phyloP scores from a whole-genome alignment of 2,329 filamentous ascomycete genomes.

The Aspergillus proliferans region DNA sequence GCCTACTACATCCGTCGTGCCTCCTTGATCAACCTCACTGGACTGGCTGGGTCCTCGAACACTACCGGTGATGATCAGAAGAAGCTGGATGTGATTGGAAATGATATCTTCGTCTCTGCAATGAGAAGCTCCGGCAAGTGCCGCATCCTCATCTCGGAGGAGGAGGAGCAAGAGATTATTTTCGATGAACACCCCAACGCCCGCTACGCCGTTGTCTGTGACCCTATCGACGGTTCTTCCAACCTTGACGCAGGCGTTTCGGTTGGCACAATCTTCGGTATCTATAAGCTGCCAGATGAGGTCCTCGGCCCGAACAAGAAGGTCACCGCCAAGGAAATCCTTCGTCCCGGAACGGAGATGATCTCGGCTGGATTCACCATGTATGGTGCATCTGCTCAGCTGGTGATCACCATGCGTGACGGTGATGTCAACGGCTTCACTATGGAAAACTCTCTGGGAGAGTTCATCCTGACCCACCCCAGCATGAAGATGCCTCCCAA shows the following conservation, averaged over 20 bases:
- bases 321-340: constrained; percentile 63
- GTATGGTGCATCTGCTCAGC: constrained; percentile 94
- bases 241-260: constrained; percentile 97
- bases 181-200: constrained; percentile 69
- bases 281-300: constrained; percentile 81
- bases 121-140: constrained; percentile 92
- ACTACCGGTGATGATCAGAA: constrained; percentile 97
- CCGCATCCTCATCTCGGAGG: constrained; percentile 90
- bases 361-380: constrained; percentile 98
- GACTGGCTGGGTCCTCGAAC: constrained; percentile 90
- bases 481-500: constrained; percentile 79
- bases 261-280: constrained; percentile 92
- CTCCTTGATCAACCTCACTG: constrained; percentile 89
- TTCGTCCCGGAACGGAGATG: constrained; percentile 83
- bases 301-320: constrained; percentile 47
- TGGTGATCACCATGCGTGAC: constrained; percentile 94
- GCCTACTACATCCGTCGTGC: constrained; percentile 98
- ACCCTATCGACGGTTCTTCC: constrained; percentile 95
- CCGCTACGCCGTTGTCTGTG: constrained; percentile 91
- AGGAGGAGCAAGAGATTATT: constrained; percentile 87
- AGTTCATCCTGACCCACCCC: constrained; percentile 97
- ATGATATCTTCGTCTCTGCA: constrained; percentile 92
- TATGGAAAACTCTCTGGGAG: constrained; percentile 89
- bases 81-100: constrained; percentile 98
- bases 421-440: constrained; percentile 95